phyloP scores from a whole-genome alignment of 2,329 filamentous ascomycete genomes.

The Ophiostoma novo-ulmi region DNA sequence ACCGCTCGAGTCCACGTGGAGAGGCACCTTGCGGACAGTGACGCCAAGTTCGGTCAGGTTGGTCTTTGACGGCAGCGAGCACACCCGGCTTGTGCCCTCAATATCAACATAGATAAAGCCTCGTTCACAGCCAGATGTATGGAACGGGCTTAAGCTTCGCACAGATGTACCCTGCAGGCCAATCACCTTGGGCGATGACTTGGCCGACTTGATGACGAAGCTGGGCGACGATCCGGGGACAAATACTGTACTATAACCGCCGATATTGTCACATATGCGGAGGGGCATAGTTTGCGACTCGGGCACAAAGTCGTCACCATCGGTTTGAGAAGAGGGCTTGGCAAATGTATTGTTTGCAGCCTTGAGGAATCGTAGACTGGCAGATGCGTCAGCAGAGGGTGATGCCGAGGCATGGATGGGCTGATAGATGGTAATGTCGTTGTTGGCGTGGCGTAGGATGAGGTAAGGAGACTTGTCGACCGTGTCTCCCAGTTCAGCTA shows the following conservation, averaged over 20 bases:
- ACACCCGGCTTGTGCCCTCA: constrained; percentile 66
- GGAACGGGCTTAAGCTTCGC: constrained; percentile 67
- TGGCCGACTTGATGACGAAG: constrained; percentile 77
- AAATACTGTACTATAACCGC: constrained; percentile 75
- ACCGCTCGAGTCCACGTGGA: constrained; percentile 65
- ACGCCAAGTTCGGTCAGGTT: constrained; percentile 72
- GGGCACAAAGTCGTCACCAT: constrained; percentile 25
- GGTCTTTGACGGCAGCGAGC: constrained; percentile 57
- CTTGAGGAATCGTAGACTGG: constrained; percentile 20
- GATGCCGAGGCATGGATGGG: constrained; percentile 50
- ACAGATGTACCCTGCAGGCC: constrained; percentile 64
- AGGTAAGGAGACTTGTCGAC: constrained; percentile 69
- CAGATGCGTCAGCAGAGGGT: background rate
- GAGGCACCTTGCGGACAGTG: constrained; percentile 63
- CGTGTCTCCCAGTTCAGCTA: constrained; percentile 78
- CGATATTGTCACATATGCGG: constrained; percentile 58
- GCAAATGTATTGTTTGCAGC: constrained; percentile 46
- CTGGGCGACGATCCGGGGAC: constrained; percentile 73
- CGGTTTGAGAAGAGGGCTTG: constrained; percentile 43
- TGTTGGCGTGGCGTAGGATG: constrained; percentile 70
- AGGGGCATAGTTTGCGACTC: constrained; percentile 43
- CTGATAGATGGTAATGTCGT: constrained; percentile 84
- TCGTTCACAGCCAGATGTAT: constrained; percentile 69
- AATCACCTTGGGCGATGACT: constrained; percentile 70
- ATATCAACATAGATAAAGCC: constrained; percentile 80